Evolutionary conservation across 805 yeast genomes (phyloP).

Genomic region (Hagleromyces aurorensis): DNA sequence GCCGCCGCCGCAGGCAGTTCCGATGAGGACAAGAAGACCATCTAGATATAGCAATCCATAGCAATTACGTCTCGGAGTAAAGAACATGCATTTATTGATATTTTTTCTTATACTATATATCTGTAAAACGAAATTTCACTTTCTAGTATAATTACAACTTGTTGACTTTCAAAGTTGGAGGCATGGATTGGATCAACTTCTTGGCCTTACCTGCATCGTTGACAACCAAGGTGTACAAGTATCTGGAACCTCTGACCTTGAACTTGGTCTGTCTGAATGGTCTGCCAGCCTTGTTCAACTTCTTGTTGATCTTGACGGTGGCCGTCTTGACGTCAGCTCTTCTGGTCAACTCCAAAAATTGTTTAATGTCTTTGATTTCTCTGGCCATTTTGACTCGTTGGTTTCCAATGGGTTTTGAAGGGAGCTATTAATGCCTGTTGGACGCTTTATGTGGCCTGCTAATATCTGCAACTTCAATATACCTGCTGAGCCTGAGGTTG

Average conservation of each 20-base stretch:
- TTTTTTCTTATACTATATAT: conserved; percentile 10
- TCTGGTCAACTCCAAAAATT: conserved; percentile 93
- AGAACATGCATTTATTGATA: conserved; percentile 17
- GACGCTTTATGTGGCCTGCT: too few relatives aligned
- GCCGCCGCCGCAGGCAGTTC: too few relatives aligned
- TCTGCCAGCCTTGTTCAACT: conserved; percentile 74
- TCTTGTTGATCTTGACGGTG: conserved; percentile 88
- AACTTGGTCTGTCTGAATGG: conserved; percentile 90
- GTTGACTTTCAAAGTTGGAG: conserved; percentile 80
- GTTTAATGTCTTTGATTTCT: conserved; percentile 94
- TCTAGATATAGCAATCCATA: background rate
- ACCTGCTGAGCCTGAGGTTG: too few relatives aligned
- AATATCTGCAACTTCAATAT: background rate
- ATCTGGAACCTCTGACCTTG: conserved; percentile 95
- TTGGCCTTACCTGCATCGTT: conserved; percentile 94
- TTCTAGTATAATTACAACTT: conserved; percentile 30
- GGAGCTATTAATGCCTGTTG: too few relatives aligned
- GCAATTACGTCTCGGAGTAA: too few relatives aligned
- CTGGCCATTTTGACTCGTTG: conserved; percentile 30
- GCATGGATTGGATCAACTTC: conserved; percentile 95
- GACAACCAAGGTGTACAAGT: conserved; percentile 92
- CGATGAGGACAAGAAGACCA: too few relatives aligned
- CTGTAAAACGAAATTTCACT: conserved; percentile 5
- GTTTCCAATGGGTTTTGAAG: conserved; percentile 2
- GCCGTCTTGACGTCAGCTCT: conserved; percentile 92